Percentiles rank a stretch among this genome's conserved stretches.
Conservation (phyloP, 257 asterid species). For the Fraxinus quadrangulata region DNA sequence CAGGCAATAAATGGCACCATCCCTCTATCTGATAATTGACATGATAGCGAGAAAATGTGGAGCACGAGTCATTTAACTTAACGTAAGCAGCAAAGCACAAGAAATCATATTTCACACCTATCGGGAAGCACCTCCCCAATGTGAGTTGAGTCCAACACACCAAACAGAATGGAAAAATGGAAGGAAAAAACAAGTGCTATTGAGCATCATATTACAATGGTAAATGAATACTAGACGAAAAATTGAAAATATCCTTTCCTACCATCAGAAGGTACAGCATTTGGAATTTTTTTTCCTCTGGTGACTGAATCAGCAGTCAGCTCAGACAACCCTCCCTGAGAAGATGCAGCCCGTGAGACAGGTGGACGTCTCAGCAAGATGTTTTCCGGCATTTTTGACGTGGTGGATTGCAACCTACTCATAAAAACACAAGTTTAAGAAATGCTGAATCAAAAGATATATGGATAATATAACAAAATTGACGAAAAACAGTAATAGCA, state of each 20-base stretch:
- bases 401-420: constrained; percentile 40
- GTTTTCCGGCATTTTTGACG: constrained; percentile 61
- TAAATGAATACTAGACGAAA: not conserved
- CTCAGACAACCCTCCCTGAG: constrained; percentile 69
- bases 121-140: not conserved
- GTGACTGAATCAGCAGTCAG: constrained; percentile 42
- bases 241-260: constrained; percentile 2
- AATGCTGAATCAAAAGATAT: not conserved
- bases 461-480: not conserved
- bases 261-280: constrained; percentile 60
- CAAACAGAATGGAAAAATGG: not conserved
- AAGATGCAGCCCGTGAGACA: constrained; percentile 58
- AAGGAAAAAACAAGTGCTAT: not conserved
- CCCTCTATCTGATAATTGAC: not conserved
- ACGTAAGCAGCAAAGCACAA: not conserved
- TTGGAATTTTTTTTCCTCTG: constrained; percentile 50
- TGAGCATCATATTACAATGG: not conserved
- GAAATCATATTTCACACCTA: not conserved
- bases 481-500: not conserved
- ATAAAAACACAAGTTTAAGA: not conserved
- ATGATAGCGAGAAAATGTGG: not conserved
- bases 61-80: too few species aligned
- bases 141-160: not conserved
- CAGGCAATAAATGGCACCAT: not conserved
- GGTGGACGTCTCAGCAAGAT: constrained; percentile 85